A percentile compares a stretch with the other conserved stretches of the same genome.
These are phyloP conservation scores for Clitocybe nebularis DNA, from an alignment of 1,284 basidiomycete genomes.

Conservation along the genomic window DNA sequence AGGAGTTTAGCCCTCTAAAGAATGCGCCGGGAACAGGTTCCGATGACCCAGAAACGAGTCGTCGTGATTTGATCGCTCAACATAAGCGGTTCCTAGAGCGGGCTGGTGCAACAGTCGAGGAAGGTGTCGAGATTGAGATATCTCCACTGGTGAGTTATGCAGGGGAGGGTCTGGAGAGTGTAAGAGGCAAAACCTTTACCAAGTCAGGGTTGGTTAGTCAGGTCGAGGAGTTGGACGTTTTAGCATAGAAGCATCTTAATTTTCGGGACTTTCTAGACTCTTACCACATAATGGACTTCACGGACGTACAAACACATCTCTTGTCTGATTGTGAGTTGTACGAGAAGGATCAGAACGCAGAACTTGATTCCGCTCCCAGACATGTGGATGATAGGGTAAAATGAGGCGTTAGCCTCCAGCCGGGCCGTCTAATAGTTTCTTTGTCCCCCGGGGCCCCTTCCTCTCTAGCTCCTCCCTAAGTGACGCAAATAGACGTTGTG, in stretches of 20 bases:
- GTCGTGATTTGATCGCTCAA: conserved; percentile 88
- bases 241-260: conserved; percentile 23
- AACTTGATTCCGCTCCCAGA: conserved; percentile 4
- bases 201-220: conserved; percentile 41
- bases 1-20: conserved; percentile 97
- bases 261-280: conserved; percentile 6
- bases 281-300: conserved; percentile 14
- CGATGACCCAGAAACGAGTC: conserved; percentile 91
- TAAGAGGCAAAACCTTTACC: conserved; percentile 76
- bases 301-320: conserved; percentile 16
- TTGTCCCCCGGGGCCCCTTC: conserved; percentile 42
- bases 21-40: conserved; percentile 93
- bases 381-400: too few relatives aligned
- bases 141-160: conserved; percentile 87
- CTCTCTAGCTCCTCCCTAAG: conserved; percentile 78
- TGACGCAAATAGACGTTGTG: conserved; percentile 72
- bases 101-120: conserved; percentile 73
- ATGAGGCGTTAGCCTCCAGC: conserved; percentile 47
- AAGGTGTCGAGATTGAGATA: conserved; percentile 83
- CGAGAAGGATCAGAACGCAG: conserved; percentile 2
- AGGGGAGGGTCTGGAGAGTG: conserved; percentile 84
- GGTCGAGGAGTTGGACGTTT: conserved; percentile 38
- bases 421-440: conserved; percentile 38
- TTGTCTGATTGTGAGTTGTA: conserved; percentile 8
- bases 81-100: conserved; percentile 80